Evolutionary conservation across 1,284 basidiomycete genomes (phyloP), one percentile per base, ranked within the genome.

Genomic region (Trametes pubescens): DNA sequence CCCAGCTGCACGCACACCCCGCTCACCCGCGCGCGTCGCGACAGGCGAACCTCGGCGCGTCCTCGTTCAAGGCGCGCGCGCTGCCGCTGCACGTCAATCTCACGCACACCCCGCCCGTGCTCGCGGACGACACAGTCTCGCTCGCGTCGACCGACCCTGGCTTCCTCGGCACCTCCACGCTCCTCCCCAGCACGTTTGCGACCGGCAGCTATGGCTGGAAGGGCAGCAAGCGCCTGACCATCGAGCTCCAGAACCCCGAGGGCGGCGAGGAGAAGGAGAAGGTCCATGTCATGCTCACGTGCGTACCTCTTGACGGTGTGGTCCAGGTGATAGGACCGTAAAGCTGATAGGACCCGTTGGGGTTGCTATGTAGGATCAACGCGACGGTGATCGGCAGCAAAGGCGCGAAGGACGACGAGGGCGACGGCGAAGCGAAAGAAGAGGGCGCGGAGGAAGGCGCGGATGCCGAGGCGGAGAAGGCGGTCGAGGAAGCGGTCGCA

Each of bases 201-300:
- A 92, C 91, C 0, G 90, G 91, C 18, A 91, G 89, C 72, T 92
- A 90, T 74, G 91, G 92, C 6, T 93, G 91, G 91, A 93, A 92
- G 73, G 91, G 89, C 6, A 85, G 76, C 74, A 90, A 89, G 75
- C 83, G 87, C 32, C 76, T 93, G 65, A 82, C 81, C 1, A 81
- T 93, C 55, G 89, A 91, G 71, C 73, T 93, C 16, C 79, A 82
- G 63, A 81, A 81, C 64, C 72, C 78, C 0, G 83, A 85, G 29
- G 83, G 78, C 6, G 78, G 35, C 47, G 83, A 84, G 32, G 83
- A 82, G 26, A 88, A 84, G 74, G 86, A 87, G 77, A 87, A 84
- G 67, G 88, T 93, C 1, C 84, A 89, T 70, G 90, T 93, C n/a
- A 86, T 85, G 82, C 76, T 93, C 64, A 86, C 84, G 91, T 92